Base-by-base conservation (phyloP, 768 basidiomycete genomes). In the Harrya chromipes region DNA sequence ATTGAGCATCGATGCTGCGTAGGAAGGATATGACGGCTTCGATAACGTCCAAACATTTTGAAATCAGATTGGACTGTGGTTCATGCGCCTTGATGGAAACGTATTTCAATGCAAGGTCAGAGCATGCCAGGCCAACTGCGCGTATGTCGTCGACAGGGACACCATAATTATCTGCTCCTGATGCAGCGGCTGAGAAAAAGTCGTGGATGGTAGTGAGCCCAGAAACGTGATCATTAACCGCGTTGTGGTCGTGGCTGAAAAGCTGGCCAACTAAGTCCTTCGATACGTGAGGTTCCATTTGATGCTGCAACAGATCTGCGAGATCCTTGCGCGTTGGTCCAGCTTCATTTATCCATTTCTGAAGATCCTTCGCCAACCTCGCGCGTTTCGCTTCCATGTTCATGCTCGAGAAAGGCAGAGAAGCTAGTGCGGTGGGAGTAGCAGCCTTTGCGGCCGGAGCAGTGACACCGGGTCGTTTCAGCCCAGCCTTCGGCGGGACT, bases 211-310 rank as follows among this genome's bases (percentile, higher is more conserved):
- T 76, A 6, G 79, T 73, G 45, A 98, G 69, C 6, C 89, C 95
- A n/a, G 75, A 73, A 46, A 95, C 78, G 60, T 89, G 85, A 65
- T 98, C 97, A 59, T 92, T 94, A 55, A 97, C 86, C 6, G 94
- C 91, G 56, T 87, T 90, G 66, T 97, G 97, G 59, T 97, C 97
- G 52, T 88, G 90, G 62, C 95, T 97, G 73, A 97, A 99, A 24
- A 99, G 74, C 24, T 81, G 81, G 5, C 80, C 69, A 12, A 88
- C 67, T 3, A 98, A 70, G 2, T 94, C 87, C 53, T 85, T 83
- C 4, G 87, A 87, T 6, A 81, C 76, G 60, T 87, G 80, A 9
- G 84, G 78, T 57, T 94, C 93, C 93, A 98, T 97, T 68, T 99
- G 97, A 55, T 77, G 81, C 58, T 91, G 87, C 41, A 98, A 73